A percentile compares a stretch with the other conserved stretches of the same genome.
Conservation (phyloP, 202 grass and related monocot species). For the Elaeis oleifera region DNA sequence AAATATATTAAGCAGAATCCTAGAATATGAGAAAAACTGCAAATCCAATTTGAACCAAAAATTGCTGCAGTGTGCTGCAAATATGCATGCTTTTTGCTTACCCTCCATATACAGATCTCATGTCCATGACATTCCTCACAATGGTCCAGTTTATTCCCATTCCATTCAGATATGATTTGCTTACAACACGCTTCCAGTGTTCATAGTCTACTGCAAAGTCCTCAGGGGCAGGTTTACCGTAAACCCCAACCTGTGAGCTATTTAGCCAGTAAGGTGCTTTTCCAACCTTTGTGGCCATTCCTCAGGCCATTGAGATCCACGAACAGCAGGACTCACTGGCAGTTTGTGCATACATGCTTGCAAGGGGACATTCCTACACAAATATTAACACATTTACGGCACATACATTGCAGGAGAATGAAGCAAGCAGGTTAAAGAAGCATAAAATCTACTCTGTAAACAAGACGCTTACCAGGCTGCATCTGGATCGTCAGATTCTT, state of each 20-base stretch:
- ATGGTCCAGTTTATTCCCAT: conserved; percentile 77
- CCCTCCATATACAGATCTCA: conserved; percentile 88
- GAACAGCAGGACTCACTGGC: conserved; percentile 26
- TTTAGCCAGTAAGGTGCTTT: conserved; percentile 65
- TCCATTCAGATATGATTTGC: conserved; percentile 63
- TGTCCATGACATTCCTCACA: conserved; percentile 91
- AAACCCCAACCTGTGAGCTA: conserved; percentile 71
- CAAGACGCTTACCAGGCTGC: conserved; percentile 56
- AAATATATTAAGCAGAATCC: no score
- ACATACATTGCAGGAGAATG: not conserved
- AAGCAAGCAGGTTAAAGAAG: not conserved
- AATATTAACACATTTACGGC: not conserved
- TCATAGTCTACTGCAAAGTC: conserved; percentile 63
- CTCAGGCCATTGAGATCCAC: conserved; percentile 60
- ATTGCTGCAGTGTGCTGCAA: not conserved
- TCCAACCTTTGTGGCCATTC: conserved; percentile 53
- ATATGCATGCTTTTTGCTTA: conserved; percentile 18
- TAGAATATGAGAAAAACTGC: no score
- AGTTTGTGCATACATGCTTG: conserved; percentile 81
- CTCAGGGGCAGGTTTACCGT: conserved; percentile 71
- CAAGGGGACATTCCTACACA: conserved; percentile 65
- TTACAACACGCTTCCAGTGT: conserved; percentile 69
- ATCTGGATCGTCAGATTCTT: conserved; percentile 69
- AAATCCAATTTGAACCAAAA: no score
- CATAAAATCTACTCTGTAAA: not conserved